Evolutionary conservation across 208 protist genomes (phyloP).

Genomic region (Acanthamoeba lugdunensis): DNA sequence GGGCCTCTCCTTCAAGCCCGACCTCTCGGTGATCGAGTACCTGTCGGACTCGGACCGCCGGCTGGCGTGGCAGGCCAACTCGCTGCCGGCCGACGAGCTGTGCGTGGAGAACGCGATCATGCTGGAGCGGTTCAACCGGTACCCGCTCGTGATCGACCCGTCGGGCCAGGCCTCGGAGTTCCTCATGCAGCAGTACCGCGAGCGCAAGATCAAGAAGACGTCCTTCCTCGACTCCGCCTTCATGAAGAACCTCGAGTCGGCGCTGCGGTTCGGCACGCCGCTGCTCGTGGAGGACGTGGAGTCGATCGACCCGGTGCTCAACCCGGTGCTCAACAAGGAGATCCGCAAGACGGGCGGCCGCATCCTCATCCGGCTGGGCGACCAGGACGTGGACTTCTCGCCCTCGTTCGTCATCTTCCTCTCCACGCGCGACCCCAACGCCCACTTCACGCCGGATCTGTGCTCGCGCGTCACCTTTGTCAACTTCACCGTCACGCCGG

Average conservation of each 20-base stretch:
- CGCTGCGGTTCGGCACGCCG: slow-evolving; percentile 97
- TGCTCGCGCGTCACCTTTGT: slow-evolving; percentile 77
- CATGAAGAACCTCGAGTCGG: slow-evolving; percentile 97
- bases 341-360: slow-evolving; percentile 94
- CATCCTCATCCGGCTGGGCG: slow-evolving; percentile 94
- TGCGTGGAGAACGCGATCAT: slow-evolving; percentile 98
- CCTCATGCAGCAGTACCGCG: slow-evolving; percentile 90
- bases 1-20: slow-evolving; percentile 88
- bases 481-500: slow-evolving; percentile 96
- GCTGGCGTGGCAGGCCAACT: slow-evolving; percentile 93
- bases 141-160: slow-evolving; percentile 98
- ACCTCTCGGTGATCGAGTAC: slow-evolving; percentile 93
- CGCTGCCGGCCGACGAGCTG: slow-evolving; percentile 95
- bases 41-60: slow-evolving; percentile 93
- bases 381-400: slow-evolving; percentile 97
- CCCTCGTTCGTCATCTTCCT: slow-evolving; percentile 97
- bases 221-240: slow-evolving; percentile 90
- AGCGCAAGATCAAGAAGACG: slow-evolving; percentile 85
- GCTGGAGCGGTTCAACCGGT: slow-evolving; percentile 92
- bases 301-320: slow-evolving; percentile 96
- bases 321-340: slow-evolving; percentile 97
- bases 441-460: slow-evolving; percentile 93
- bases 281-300: slow-evolving; percentile 99
- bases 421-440: slow-evolving; percentile 94
- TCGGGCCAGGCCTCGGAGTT: slow-evolving; percentile 95